Conservation (phyloP, 768 basidiomycete species). For the Lyophyllum semitale region DNA sequence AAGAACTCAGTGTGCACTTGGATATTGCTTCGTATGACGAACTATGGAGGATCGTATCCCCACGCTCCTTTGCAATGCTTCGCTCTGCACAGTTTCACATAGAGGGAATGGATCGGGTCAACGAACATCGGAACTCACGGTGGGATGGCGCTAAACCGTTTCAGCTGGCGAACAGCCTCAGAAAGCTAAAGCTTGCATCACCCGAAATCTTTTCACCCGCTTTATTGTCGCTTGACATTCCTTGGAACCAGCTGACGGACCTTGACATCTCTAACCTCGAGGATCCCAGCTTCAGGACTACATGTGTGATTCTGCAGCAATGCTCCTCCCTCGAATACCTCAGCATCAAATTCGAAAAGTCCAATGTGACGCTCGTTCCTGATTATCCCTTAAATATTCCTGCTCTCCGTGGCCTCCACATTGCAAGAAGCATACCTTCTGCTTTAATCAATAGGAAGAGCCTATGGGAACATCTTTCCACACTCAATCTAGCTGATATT, state of each 20-base stretch:
- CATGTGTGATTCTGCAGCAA: not conserved
- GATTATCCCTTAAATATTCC: no score
- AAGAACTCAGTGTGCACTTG: conserved; percentile 4
- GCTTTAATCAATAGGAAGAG: no score
- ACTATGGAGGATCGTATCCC: not conserved
- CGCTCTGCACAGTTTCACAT: not conserved
- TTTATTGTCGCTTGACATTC: not conserved
- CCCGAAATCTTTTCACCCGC: not conserved
- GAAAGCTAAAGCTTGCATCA: not conserved
- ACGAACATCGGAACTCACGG: not conserved
- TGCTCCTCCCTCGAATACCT: conserved; percentile 2
- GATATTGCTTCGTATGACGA: not conserved
- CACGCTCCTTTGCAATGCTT: conserved; percentile 2
- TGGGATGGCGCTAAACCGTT: not conserved
- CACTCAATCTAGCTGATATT: no score
- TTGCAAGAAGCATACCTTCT: no score
- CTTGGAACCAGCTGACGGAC: not conserved
- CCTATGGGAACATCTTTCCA: no score
- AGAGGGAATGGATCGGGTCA: not conserved
- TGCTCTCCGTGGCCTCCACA: no score
- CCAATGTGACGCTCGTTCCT: no score
- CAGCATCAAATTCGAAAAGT: not conserved
- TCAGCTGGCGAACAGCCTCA: not conserved
- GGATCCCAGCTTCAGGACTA: not conserved
- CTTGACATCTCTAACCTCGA: conserved; percentile 6